These are phyloP conservation scores for Vicia sativa DNA, from an alignment of 306 rosid genomes.

Conservation along the genomic window DNA sequence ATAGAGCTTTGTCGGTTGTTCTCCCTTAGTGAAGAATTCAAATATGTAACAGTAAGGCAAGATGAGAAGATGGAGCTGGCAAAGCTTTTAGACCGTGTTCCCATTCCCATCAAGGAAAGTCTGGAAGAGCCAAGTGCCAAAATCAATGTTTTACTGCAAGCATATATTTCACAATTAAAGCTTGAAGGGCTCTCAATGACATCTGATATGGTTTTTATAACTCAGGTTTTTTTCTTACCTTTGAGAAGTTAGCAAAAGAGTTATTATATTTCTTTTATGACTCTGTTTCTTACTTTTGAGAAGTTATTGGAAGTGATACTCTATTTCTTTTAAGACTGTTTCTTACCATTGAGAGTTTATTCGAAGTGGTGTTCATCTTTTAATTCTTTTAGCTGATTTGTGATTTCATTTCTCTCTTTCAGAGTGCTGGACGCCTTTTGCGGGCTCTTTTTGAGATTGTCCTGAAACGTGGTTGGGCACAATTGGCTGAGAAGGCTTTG, in stretches of 20 bases:
- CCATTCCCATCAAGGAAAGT: conserved; percentile 96
- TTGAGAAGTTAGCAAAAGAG: not conserved
- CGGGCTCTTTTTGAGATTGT: conserved; percentile 98
- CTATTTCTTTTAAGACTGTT: not conserved
- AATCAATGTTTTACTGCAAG: conserved; percentile 91
- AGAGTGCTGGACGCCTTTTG: conserved; percentile 96
- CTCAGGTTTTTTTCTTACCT: conserved; percentile 63
- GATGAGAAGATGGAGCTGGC: conserved; percentile 96
- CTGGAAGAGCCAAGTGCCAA: conserved; percentile 97
- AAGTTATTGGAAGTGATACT: not conserved
- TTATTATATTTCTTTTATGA: not conserved
- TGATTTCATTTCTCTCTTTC: conserved; percentile 17
- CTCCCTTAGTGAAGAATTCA: conserved; percentile 95
- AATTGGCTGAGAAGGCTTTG: conserved; percentile 88
- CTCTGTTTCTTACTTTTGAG: not conserved
- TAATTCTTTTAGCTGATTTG: conserved; percentile 23
- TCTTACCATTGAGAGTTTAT: not conserved
- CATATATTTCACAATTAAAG: conserved; percentile 87
- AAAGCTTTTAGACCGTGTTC: conserved; percentile 87
- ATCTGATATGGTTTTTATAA: conserved; percentile 94
- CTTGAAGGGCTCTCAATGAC: conserved; percentile 94
- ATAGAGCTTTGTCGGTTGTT: conserved; percentile 88
- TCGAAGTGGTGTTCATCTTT: not conserved
- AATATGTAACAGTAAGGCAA: conserved; percentile 88
- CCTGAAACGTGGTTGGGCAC: conserved; percentile 94